phyloP scores from a whole-genome alignment of 2,329 filamentous ascomycete genomes.

The Polychaeton citri region DNA sequence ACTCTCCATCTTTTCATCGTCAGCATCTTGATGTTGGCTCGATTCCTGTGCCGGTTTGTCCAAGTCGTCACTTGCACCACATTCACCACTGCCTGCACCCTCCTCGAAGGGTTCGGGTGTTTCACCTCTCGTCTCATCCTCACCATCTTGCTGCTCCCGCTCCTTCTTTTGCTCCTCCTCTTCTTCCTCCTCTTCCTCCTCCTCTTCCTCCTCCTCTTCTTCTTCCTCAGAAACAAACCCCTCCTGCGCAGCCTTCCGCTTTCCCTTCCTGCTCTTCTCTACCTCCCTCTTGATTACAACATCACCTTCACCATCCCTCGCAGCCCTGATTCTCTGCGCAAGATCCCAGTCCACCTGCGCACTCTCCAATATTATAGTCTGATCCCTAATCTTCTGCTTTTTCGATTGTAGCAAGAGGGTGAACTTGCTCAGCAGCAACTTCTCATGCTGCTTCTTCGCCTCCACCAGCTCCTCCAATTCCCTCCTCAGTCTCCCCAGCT shows the following conservation, averaged over 20 bases:
- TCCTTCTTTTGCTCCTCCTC: constrained; percentile 24
- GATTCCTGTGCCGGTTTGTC: no score
- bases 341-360: constrained; percentile 51
- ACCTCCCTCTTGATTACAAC: constrained; percentile 3
- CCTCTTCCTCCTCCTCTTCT: constrained; percentile 31
- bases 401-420: constrained; percentile 61
- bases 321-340: constrained; percentile 10
- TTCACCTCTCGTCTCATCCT: constrained; percentile 10
- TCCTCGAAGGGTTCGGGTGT: constrained; percentile 8
- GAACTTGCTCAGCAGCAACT: constrained; percentile 55
- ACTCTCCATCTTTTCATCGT: no score
- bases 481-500: constrained; percentile 44
- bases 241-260: constrained; percentile 19
- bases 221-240: constrained; percentile 23
- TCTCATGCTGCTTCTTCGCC: constrained; percentile 55
- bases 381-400: constrained; percentile 65
- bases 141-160: no score
- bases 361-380: constrained; percentile 48
- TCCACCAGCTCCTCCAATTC: constrained; percentile 54
- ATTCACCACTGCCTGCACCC: constrained; percentile 5
- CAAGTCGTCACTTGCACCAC: background rate
- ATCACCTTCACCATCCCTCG: constrained; percentile 3
- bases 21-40: no score
- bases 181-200: constrained; percentile 30
- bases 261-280: constrained; percentile 11